A percentile compares a stretch with the other conserved stretches of the same genome.
Evolutionary conservation across 2,329 filamentous ascomycete genomes (phyloP).

Genomic region (Conoideocrella luteorostrata): DNA sequence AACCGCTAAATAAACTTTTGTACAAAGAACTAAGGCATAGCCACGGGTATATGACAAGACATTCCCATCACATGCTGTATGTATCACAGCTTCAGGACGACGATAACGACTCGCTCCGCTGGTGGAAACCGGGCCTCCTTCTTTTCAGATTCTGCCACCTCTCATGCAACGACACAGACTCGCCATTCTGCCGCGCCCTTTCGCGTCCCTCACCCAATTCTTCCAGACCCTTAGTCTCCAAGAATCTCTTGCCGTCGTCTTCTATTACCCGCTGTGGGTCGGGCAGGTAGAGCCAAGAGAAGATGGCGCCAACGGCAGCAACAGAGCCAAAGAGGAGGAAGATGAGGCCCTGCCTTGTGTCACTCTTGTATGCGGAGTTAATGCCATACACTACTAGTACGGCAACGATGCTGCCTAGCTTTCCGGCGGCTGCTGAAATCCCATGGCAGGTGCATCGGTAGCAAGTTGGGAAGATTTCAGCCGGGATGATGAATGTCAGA

Average conservation of each 20-base stretch:
- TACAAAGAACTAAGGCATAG: no score
- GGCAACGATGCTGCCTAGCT: conserved; percentile 49
- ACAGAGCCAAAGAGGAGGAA: conserved; percentile 46
- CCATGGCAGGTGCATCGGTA: conserved; percentile 58
- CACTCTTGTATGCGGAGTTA: conserved; percentile 35
- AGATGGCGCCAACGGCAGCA: conserved; percentile 41
- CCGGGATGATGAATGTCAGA: conserved; percentile 57
- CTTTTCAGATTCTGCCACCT: conserved; percentile 35
- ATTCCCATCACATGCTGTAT: no score
- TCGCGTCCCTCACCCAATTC: conserved; percentile 43
- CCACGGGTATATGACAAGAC: no score
- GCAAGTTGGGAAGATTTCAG: conserved; percentile 58
- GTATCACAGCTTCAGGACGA: no score
- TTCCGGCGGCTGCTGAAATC: conserved; percentile 54
- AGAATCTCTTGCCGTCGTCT: conserved; percentile 27
- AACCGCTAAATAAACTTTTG: no score
- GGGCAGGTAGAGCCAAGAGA: conserved; percentile 46
- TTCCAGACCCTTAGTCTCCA: conserved; percentile 43
- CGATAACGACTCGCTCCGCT: conserved; percentile 1
- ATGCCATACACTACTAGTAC: conserved; percentile 45
- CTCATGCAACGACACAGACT: conserved; percentile 36
- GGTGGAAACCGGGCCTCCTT: conserved; percentile 17
- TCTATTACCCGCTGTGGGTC: conserved; percentile 35
- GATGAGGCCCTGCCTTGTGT: conserved; percentile 40
- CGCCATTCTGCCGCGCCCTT: conserved; percentile 36